Evolutionary conservation across 2,329 filamentous ascomycete genomes (phyloP).

Genomic region (Pseudogymnoascus sp.): DNA sequence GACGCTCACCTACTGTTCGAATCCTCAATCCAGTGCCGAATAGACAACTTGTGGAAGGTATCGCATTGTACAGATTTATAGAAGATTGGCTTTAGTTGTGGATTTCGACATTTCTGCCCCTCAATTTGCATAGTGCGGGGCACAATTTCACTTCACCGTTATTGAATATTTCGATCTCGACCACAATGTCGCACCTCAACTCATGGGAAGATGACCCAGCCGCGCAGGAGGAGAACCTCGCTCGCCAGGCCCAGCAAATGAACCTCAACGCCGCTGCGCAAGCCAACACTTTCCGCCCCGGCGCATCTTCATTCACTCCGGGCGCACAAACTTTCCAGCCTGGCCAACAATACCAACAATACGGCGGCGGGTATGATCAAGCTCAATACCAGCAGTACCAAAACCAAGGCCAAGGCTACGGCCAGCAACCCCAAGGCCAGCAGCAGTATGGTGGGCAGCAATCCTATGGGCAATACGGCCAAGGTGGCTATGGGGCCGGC

Average conservation of each 20-base stretch:
- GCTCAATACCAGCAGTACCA: constrained; percentile 48
- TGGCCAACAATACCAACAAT: constrained; percentile 56
- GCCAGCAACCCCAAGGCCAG: constrained; percentile 36
- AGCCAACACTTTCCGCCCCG: constrained; percentile 52
- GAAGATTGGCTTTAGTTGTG: constrained; percentile 3
- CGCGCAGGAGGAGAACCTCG: constrained; percentile 66
- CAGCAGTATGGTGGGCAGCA: constrained; percentile 43
- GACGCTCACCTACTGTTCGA: background rate
- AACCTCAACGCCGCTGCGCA: constrained; percentile 54
- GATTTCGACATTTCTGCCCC: constrained; percentile 3
- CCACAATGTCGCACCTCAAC: constrained; percentile 74
- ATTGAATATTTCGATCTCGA: constrained; percentile 11
- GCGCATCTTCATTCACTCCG: constrained; percentile 63
- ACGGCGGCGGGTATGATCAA: constrained; percentile 44
- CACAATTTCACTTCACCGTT: constrained; percentile 7
- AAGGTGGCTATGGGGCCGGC: constrained; percentile 35
- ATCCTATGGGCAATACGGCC: constrained; percentile 42
- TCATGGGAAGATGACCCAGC: constrained; percentile 89
- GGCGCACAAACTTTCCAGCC: constrained; percentile 63
- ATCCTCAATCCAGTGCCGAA: background rate
- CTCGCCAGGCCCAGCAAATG: constrained; percentile 67
- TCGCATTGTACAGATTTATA: background rate
- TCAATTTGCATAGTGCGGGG: constrained; percentile 7
- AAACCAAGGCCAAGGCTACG: constrained; percentile 44
- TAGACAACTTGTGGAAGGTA: background rate